Evolutionary conservation across 139 green algal species (phyloP).

Genomic region (Chlamydomonas sphaeroides): DNA sequence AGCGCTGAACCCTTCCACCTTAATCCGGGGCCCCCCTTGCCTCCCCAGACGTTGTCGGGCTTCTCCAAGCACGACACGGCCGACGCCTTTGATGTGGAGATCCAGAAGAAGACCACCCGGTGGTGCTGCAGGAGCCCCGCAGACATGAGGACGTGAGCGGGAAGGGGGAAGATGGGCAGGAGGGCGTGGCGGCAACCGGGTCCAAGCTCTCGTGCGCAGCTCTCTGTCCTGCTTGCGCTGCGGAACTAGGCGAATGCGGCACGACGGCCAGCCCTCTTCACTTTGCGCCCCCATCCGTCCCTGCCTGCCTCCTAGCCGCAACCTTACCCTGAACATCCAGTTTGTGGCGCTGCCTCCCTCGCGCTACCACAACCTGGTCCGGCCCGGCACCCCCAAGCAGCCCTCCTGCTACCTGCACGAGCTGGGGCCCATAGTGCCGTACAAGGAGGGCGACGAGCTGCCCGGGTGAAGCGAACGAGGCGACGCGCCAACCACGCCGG

Average conservation of each 20-base stretch:
- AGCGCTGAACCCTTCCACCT: no score
- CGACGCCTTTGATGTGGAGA: constrained; percentile 13
- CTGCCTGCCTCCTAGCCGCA: not conserved
- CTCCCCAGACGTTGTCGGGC: not conserved
- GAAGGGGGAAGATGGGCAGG: no score
- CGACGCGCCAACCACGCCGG: no score
- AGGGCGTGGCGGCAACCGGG: no score
- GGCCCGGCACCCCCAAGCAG: not conserved
- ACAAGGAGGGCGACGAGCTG: no score
- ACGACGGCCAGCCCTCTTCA: no score
- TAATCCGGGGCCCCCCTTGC: no score
- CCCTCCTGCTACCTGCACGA: constrained; percentile 5
- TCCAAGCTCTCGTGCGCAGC: no score
- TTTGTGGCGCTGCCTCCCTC: constrained; percentile 13
- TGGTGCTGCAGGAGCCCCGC: constrained; percentile 33
- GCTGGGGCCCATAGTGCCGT: not conserved
- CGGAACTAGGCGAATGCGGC: no score
- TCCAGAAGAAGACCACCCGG: constrained; percentile 20
- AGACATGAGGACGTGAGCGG: constrained; percentile 29
- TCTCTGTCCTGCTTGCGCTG: no score
- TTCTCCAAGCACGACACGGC: not conserved
- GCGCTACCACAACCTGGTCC: not conserved
- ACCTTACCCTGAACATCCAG: constrained; percentile 15
- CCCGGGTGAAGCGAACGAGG: no score
- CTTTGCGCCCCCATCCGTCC: no score